These are phyloP conservation scores for Cutaneotrichosporon daszewskae DNA, from an alignment of 1,284 basidiomycete genomes.

Conservation along the genomic window DNA sequence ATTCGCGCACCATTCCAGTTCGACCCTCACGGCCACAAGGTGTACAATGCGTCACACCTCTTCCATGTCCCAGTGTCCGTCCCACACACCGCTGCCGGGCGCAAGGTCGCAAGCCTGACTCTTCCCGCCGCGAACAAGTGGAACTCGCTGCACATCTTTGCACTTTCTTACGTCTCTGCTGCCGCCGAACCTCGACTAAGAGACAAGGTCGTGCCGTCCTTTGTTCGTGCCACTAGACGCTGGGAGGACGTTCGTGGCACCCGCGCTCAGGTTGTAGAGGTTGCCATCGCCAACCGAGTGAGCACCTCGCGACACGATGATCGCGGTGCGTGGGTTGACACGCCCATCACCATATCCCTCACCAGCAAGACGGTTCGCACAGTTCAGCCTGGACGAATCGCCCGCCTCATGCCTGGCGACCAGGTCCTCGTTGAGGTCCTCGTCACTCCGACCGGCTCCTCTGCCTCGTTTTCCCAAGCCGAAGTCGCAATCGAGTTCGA, in stretches of 20 bases:
- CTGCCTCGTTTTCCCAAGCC: not conserved
- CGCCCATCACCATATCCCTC: not conserved
- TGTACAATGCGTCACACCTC: conserved; percentile 15
- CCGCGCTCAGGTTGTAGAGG: conserved; percentile 14
- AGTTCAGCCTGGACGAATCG: not conserved
- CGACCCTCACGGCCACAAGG: not conserved
- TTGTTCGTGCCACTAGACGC: conserved; percentile 9
- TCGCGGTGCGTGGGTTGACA: conserved; percentile 4
- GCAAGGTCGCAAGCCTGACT: not conserved
- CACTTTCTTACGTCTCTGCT: conserved; percentile 6
- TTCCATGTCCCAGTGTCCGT: conserved; percentile 12
- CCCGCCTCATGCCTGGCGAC: conserved; percentile 20
- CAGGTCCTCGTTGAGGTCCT: conserved; percentile 13
- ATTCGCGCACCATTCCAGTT: conserved; percentile 15
- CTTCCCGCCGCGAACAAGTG: conserved; percentile 5
- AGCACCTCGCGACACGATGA: conserved; percentile 3
- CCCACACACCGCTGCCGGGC: conserved; percentile 1
- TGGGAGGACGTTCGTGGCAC: conserved; percentile 9
- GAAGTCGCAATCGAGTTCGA: not conserved
- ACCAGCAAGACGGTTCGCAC: conserved; percentile 2
- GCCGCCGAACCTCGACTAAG: not conserved
- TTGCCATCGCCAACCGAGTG: conserved; percentile 9
- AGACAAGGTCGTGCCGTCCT: not conserved
- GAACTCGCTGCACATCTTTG: conserved; percentile 18
- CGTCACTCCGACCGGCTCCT: conserved; percentile 1